phyloP scores from a whole-genome alignment of 106 monocot species.

The Gastrodia elata region DNA sequence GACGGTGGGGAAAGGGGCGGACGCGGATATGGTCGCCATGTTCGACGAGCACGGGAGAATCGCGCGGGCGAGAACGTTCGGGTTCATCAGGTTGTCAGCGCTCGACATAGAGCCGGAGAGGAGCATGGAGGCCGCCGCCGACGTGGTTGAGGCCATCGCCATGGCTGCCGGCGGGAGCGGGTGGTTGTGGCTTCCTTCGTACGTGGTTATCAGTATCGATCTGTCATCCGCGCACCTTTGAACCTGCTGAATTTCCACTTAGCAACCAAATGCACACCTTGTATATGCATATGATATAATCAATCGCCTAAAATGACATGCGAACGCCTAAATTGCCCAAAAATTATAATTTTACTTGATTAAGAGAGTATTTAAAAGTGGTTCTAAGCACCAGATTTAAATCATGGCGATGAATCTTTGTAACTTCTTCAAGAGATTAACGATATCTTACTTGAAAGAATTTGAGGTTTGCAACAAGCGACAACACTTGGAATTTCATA shows the following conservation, averaged over 20 bases:
- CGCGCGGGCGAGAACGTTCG: constrained; percentile 44
- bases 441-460: too few species aligned
- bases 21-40: constrained; percentile 76
- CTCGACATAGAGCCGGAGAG: constrained; percentile 61
- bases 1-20: constrained; percentile 73
- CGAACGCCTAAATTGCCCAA: too few species aligned
- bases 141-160: constrained; percentile 69
- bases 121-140: constrained; percentile 58
- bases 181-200: constrained; percentile 74
- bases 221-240: constrained; percentile 69
- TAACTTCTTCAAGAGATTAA: too few species aligned
- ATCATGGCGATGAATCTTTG: too few species aligned
- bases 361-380: too few species aligned
- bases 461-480: too few species aligned
- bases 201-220: constrained; percentile 55
- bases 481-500: too few species aligned
- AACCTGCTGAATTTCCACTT: constrained; percentile 25
- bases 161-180: constrained; percentile 70
- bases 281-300: too few species aligned
- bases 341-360: too few species aligned
- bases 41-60: constrained; percentile 54
- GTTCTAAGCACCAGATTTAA: too few species aligned
- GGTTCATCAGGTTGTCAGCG: constrained; percentile 35
- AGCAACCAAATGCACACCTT: too few species aligned
- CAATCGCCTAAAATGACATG: too few species aligned